Base-by-base conservation (phyloP, 2,329 filamentous ascomycete species). In the Ceratocystis ficicola region DNA sequence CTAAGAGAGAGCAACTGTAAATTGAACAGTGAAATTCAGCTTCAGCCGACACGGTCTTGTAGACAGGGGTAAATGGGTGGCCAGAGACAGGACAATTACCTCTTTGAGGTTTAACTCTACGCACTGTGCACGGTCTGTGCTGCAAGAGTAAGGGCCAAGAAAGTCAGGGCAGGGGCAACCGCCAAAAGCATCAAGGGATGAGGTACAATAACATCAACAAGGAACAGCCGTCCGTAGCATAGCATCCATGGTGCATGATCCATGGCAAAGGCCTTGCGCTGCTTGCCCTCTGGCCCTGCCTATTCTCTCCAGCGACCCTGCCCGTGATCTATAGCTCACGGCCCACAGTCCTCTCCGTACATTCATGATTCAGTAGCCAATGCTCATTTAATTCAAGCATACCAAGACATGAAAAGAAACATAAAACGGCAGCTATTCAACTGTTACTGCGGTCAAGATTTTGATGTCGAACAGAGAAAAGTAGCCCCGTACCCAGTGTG, bases 1-100 rank as follows among this genome's bases (percentile, higher is more conserved):
- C 69, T 50, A 66, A 61, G 66, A 63, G 65, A 69, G 36, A 61
- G 64, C 25, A 22, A 62, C 30, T 44, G 55, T 44, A 32, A 52
- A 63, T 48, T 61, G 36, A 36, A 28, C 48, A 57, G 50, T 44
- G 48, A 65, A 41, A 67, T 63, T n/a, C 57, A 67, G 55, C 66
- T 65, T 57, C 62, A 67, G 59, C 44, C 62, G 41, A 67, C 63
- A 67, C 63, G 62, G 65, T 28, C 65, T 20, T 52, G 30, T 22
- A 48, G 52, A 65, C 57, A 64, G 61, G 62, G 65, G 41, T 59
- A 50, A 41, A 12, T 59, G 15, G 28, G 28, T 22, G 28, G 61
- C 61, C 41, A 63, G 61, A 63, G 60, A 46, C 60, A 62, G 61
- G 61, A 48, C 46, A 44, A 50, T 63, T 63, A n/a, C 44, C 62